These are phyloP conservation scores for Ascochyta pisi DNA, from an alignment of 2,329 filamentous ascomycete genomes.

Conservation along the genomic window DNA sequence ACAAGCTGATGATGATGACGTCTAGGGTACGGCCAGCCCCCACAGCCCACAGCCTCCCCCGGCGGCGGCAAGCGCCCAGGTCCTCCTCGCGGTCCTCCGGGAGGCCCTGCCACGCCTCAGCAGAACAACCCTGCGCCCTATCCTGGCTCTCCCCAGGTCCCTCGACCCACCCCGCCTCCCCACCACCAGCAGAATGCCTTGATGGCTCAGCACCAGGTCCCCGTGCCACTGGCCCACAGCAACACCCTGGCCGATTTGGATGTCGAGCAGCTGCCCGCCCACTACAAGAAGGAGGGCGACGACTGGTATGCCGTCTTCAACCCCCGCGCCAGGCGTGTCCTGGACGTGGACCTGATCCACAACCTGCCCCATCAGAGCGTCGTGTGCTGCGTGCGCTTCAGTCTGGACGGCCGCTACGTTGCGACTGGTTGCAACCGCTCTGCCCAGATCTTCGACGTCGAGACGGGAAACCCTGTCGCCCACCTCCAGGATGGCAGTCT, in stretches of 20 bases:
- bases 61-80: slow-evolving; percentile 80
- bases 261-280: slow-evolving; percentile 80
- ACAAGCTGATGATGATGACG: slow-evolving; percentile 20
- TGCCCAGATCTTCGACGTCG: slow-evolving; percentile 98
- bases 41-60: slow-evolving; percentile 84
- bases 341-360: slow-evolving; percentile 94
- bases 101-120: slow-evolving; percentile 82
- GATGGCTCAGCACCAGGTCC: slow-evolving; percentile 23
- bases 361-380: slow-evolving; percentile 94
- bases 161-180: slow-evolving; percentile 76
- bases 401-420: slow-evolving; percentile 91
- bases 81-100: slow-evolving; percentile 65
- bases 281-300: slow-evolving; percentile 84
- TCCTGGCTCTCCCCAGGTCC: slow-evolving; percentile 81
- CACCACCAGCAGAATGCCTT: slow-evolving; percentile 45
- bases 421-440: slow-evolving; percentile 97
- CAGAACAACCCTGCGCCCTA: slow-evolving; percentile 89
- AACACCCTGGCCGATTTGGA: slow-evolving; percentile 86
- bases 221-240: slow-evolving; percentile 59
- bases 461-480: slow-evolving; percentile 84
- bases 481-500: slow-evolving; percentile 88
- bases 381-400: slow-evolving; percentile 97
- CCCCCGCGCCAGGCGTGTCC: slow-evolving; percentile 81
- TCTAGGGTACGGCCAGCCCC: slow-evolving; percentile 80
- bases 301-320: slow-evolving; percentile 99